phyloP scores from a whole-genome alignment of 331 rosid species.

The Malus hybrid region DNA sequence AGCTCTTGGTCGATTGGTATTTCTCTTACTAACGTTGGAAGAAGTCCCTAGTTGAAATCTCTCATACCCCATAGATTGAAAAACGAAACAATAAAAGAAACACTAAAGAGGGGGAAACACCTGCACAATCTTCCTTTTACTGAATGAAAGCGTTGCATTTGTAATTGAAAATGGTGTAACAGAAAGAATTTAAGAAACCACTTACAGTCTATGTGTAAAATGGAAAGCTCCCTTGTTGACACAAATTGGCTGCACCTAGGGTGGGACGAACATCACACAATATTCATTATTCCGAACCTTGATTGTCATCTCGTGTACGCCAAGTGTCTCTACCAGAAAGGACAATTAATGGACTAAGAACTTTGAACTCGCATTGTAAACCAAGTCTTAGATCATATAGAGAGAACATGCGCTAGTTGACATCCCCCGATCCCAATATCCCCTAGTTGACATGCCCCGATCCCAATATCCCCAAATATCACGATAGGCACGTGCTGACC shows the following conservation, averaged over 20 bases:
- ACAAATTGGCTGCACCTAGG: neutral
- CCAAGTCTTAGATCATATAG: neutral
- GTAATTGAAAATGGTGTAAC: neutral
- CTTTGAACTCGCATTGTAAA: neutral
- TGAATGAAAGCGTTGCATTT: neutral
- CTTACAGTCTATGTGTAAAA: neutral
- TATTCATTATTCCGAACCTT: neutral
- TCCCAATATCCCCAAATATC: too few relatives aligned
- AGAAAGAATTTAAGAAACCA: neutral
- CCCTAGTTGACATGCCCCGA: too few relatives aligned
- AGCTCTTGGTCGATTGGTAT: too few relatives aligned
- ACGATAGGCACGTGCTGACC: too few relatives aligned
- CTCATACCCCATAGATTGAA: too few relatives aligned
- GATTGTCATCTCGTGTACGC: too few relatives aligned
- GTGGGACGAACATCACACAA: neutral
- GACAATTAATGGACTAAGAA: neutral
- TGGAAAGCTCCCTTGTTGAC: neutral
- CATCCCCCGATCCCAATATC: too few relatives aligned
- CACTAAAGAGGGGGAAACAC: too few relatives aligned
- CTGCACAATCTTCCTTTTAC: neutral
- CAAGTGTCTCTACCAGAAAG: too few relatives aligned
- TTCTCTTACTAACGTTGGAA: too few relatives aligned
- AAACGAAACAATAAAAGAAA: too few relatives aligned
- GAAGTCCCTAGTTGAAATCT: too few relatives aligned
- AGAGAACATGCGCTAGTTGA: neutral